A percentile compares a stretch with the other conserved stretches of the same genome.
These are phyloP conservation scores for Aquanectria penicillioides DNA, from an alignment of 2,329 filamentous ascomycete genomes.

Conservation along the genomic window DNA sequence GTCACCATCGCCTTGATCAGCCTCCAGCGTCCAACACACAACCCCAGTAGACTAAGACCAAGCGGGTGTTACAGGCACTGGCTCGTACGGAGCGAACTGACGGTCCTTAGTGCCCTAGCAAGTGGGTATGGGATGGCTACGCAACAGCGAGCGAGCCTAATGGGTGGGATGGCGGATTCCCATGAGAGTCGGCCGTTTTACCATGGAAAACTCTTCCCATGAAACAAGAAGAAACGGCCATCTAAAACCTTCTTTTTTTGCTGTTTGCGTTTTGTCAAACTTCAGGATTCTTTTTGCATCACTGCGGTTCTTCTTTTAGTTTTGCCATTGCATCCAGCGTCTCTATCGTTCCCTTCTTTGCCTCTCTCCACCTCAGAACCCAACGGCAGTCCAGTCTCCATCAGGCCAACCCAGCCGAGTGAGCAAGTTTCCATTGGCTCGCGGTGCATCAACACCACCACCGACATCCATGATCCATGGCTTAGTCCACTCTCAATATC, in stretches of 20 bases:
- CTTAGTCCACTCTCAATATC: constrained; percentile 15
- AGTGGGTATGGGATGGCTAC: constrained; percentile 9
- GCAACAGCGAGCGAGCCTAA: neutral
- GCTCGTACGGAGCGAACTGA: constrained; percentile 2
- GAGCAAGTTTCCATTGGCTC: constrained; percentile 61
- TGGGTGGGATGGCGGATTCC: neutral
- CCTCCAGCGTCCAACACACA: neutral
- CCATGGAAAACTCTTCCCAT: neutral
- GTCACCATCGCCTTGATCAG: neutral
- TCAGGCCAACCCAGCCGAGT: constrained; percentile 42
- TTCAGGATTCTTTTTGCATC: neutral
- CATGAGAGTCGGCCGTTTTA: neutral
- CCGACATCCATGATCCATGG: constrained; percentile 18
- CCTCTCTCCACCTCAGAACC: constrained; percentile 17
- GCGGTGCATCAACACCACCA: constrained; percentile 37
- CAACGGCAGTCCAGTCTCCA: constrained; percentile 28
- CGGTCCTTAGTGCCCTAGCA: neutral
- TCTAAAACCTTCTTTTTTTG: neutral
- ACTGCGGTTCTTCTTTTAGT: neutral
- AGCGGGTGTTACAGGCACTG: constrained; percentile 8
- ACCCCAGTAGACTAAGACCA: too few species aligned
- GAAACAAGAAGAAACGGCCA: neutral
- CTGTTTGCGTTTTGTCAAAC: neutral
- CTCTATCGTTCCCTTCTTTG: constrained; percentile 7
- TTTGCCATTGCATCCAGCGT: constrained; percentile 4